Evolutionary conservation across 2,329 filamentous ascomycete species (phyloP), one percentile per base, ranked within the genome.

Genomic region (Fusarium pseudonygamai): DNA sequence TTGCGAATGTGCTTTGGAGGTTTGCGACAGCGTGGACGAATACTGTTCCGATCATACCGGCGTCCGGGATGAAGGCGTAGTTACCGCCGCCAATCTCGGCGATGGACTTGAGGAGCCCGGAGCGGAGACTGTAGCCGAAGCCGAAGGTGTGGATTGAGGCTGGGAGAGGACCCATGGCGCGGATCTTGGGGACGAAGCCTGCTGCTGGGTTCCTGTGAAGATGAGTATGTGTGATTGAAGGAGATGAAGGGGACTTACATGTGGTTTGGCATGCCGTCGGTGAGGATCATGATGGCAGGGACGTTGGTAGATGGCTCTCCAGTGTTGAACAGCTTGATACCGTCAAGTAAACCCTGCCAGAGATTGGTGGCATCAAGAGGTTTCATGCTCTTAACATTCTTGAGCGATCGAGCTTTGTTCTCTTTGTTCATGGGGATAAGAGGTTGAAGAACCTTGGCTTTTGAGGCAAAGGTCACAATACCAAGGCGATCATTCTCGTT

Each of bases 21-120:
- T 91, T 90, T 24, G 89, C 89, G 5, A 91, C 84, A 5, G 90
- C 88, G 73, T 91, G 88, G 7, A 90, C 84, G 67, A 91, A 91
- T 7, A 90, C 88, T 6, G 89, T 91, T 7, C 87, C 87, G 67
- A 91, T 87, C 88, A 91, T 90, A 66, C 88, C 87, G 0, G 87
- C 85, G 60, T 91, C 89, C 0, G 89, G 87, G 24, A 91, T 91
- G 71, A 91, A 91, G 14, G 87, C 82, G 64, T 89, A 92, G 76
- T 86, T 89, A 4, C 90, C 90, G 6, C 85, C 82, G 0, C 87
- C 85, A 53, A 87, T 80, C 74, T 91, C 89, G 3, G 89, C 85
- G 52, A 92, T 88, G 5, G 88, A 88, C 79, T 90, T 89, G 60
- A 92, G 82, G 24, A 91, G 80, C 0, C 86, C 87, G 0, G 89